Base-by-base conservation (phyloP, 2,329 filamentous ascomycete species). In the Fusarium xyrophilum region DNA sequence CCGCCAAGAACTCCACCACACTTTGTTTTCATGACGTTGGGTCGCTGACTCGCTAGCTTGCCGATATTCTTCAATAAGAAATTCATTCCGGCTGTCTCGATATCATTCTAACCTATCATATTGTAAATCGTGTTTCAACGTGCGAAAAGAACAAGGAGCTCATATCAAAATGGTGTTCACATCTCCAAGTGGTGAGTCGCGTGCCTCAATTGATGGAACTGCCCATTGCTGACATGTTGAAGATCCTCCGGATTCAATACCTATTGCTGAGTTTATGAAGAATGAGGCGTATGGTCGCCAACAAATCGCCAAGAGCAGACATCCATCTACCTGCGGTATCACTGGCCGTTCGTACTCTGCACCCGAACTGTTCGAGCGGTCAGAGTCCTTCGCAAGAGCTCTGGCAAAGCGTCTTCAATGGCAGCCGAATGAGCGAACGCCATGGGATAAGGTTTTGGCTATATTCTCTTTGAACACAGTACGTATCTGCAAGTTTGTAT, bases 391-490 rank as follows among this genome's bases (percentile, higher is more conserved):
- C 19, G 86, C 92, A 2, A 32, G 85, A 89, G 89, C 86, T 19
- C 79, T 96, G 33, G 84, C 36, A 15, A 43, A 86, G 42, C 88
- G 60, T 89, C 75, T 92, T 68, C 88, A 86, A 40, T 93, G 92
- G 84, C 78, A 84, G 32, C 88, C 90, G 3, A 90, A 92, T 66
- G 77, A 87, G 47, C 91, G 89, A 7, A 86, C 87, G 0, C 91
- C 93, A 74, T 96, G 90, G 90, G 92, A 96, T 72, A 93, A 93
- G 76, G 91, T 93, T 28, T 81, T 93, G 38, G 90, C 83, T 3
- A 82, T 94, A 23, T 96, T 92, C 79, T 89, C 90, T 10, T 76
- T 93, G 58, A 96, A 96, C 74, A 93, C 92, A 17, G 91, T 93
- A 4, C 3, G 67, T 43, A 7, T 2, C 17, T 21, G 1, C 2